These are phyloP conservation scores for Verticillium isaacii DNA, from an alignment of 2,329 filamentous ascomycete species.

Conservation along the genomic window DNA sequence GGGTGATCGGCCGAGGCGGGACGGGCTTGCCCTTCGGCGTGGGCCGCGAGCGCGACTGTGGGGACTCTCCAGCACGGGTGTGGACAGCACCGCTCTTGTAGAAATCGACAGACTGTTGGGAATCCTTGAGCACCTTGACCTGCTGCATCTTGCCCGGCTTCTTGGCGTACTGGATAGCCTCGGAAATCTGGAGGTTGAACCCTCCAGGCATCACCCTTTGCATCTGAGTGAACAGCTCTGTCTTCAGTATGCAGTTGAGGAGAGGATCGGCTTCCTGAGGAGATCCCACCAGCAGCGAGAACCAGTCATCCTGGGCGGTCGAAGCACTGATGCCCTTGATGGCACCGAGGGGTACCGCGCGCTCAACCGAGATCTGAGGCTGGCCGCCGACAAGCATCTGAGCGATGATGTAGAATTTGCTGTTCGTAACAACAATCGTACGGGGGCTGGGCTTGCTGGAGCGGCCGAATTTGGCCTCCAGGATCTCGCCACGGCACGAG, in stretches of 20 bases:
- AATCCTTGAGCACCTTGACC: conserved; percentile 89
- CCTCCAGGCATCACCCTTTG: conserved; percentile 73
- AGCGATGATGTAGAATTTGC: conserved; percentile 82
- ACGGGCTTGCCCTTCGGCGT: conserved; percentile 86
- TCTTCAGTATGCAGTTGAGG: conserved; percentile 91
- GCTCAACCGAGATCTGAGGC: conserved; percentile 74
- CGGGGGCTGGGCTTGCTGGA: conserved; percentile 91
- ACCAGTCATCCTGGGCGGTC: conserved; percentile 89
- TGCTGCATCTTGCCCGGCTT: conserved; percentile 89
- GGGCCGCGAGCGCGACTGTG: conserved; percentile 75
- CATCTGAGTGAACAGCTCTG: conserved; percentile 93
- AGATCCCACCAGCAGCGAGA: conserved; percentile 85
- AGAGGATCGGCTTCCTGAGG: conserved; percentile 91
- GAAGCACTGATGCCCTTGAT: conserved; percentile 86
- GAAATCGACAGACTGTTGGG: conserved; percentile 68
- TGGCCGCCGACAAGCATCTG: conserved; percentile 73
- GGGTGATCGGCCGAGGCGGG: conserved; percentile 84
- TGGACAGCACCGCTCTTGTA: conserved; percentile 95
- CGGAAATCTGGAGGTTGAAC: conserved; percentile 76
- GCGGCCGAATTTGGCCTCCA: conserved; percentile 92
- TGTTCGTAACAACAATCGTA: conserved; percentile 77
- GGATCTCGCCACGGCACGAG: conserved; percentile 82
- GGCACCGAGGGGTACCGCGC: conserved; percentile 74
- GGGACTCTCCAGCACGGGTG: conserved; percentile 76
- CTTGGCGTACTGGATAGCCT: conserved; percentile 91